A percentile compares a stretch with the other conserved stretches of the same genome.
phyloP scores from a whole-genome alignment of 768 basidiomycete species.

The Lyophyllum shimeji region DNA sequence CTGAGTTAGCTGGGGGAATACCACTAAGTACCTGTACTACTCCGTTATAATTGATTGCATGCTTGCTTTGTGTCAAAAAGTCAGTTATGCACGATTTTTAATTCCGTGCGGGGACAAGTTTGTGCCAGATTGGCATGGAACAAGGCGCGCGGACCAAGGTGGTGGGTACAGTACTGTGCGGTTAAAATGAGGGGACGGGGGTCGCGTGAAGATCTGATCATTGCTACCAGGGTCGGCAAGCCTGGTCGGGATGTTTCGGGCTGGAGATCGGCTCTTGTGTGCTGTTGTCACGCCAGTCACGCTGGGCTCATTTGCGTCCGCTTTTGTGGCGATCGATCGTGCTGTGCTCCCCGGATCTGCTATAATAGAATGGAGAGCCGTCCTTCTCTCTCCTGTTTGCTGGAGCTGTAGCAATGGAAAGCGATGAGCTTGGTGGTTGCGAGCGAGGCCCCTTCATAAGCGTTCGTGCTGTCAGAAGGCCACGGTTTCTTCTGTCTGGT shows the following conservation, averaged over 20 bases:
- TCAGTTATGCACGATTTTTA: neutral
- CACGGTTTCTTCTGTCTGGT: too few species aligned
- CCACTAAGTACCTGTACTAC: too few species aligned
- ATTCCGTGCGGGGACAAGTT: neutral
- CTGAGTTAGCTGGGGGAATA: constrained; percentile 20
- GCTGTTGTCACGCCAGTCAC: too few species aligned
- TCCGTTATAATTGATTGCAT: neutral
- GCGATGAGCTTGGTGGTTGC: too few species aligned
- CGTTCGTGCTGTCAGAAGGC: too few species aligned
- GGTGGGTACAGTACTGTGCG: neutral
- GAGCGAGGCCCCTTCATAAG: too few species aligned
- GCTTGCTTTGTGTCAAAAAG: neutral
- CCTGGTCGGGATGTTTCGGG: neutral
- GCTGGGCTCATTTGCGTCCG: neutral
- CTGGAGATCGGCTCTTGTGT: too few species aligned
- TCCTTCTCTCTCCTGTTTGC: too few species aligned
- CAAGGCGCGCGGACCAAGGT: neutral
- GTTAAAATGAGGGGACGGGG: neutral
- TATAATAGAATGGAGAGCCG: too few species aligned
- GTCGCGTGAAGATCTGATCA: neutral
- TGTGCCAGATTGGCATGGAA: neutral
- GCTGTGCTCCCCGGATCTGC: too few species aligned
- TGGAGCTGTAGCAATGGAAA: too few species aligned
- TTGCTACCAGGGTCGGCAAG: neutral
- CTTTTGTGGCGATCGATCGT: neutral